Percentiles rank a stretch among this genome's conserved stretches.
Conservation (phyloP, 306 rosid genomes). For the apple (Malus domestica) region ASM211411v1 NC_041803.1:51608001-51608500, state of each 20-base stretch:
- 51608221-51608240: constrained; percentile 78
- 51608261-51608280: background rate
- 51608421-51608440: background rate
- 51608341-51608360: constrained; percentile 81
- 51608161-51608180: constrained; percentile 37
- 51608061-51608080: too few species aligned
- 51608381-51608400: background rate
- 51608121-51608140: background rate
- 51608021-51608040: too few species aligned
- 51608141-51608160: constrained; percentile 37
- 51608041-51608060: too few species aligned
- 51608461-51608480: background rate
- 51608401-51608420: background rate
- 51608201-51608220: constrained; percentile 79
- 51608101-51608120: too few species aligned
- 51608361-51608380: constrained; percentile 77
- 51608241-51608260: constrained; percentile 64
- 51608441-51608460: background rate
- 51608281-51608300: background rate
- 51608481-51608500: background rate
- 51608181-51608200: constrained; percentile 54
- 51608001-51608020: too few species aligned
- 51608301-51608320: background rate
- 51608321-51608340: constrained; percentile 30
- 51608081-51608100: too few species aligned